A percentile compares a stretch with the other conserved stretches of the same genome.
These are phyloP conservation scores for Solanum appendiculatum DNA, from an alignment of 257 asterid species.

Conservation along the genomic window DNA sequence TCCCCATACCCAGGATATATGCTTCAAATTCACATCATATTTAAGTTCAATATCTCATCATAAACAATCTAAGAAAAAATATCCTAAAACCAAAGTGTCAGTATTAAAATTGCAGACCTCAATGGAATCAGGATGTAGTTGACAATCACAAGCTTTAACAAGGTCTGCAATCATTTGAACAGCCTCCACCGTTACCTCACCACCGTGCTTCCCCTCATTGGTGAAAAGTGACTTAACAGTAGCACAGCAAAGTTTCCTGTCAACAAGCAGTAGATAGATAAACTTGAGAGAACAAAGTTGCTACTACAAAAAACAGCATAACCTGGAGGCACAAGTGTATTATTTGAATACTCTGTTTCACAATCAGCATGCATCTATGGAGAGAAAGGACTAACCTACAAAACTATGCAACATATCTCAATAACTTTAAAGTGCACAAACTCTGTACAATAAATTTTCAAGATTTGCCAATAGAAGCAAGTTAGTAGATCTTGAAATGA, in stretches of 20 bases:
- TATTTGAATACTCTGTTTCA: not conserved
- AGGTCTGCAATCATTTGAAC: slow-evolving; percentile 74
- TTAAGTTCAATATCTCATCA: not conserved
- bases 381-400: not conserved
- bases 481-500: not conserved
- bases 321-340: not conserved
- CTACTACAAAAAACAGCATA: not conserved
- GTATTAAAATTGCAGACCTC: slow-evolving; percentile 35
- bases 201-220: slow-evolving; percentile 90
- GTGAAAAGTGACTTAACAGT: slow-evolving; percentile 64
- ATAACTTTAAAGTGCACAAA: not conserved
- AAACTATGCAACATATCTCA: not conserved
- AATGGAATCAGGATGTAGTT: slow-evolving; percentile 81
- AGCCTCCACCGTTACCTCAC: slow-evolving; percentile 94
- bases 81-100: not conserved
- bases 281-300: not conserved
- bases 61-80: not conserved
- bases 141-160: slow-evolving; percentile 71
- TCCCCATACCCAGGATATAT: not conserved
- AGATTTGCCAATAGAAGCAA: not conserved
- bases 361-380: not conserved
- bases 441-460: not conserved
- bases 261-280: slow-evolving; percentile 6
- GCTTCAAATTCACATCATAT: not conserved
- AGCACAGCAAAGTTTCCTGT: slow-evolving; percentile 64